Conservation (phyloP, 2,329 filamentous ascomycete genomes). For the Dryadomyces quercus-mongolicae region DNA sequence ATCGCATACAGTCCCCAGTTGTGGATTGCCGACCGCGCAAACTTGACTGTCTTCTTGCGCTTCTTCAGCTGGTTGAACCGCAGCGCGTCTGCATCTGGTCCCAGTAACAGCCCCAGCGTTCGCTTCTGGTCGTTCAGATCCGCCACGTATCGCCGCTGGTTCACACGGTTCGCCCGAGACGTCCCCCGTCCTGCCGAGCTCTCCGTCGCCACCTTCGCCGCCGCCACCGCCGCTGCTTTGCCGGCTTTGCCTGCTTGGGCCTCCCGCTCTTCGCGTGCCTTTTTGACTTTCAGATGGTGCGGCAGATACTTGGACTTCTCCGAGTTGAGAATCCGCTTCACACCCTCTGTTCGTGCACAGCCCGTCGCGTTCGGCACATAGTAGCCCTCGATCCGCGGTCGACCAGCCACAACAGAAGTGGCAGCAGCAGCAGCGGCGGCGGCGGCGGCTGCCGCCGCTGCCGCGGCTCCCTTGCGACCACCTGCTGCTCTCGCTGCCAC, state of each 20-base stretch:
- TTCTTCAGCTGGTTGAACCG: constrained; percentile 99
- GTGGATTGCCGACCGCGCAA: constrained; percentile 93
- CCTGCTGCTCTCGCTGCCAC: constrained; percentile 2
- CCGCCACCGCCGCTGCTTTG: constrained; percentile 56
- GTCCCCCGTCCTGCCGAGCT: constrained; percentile 78
- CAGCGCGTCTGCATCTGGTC: constrained; percentile 77
- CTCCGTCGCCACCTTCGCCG: constrained; percentile 61
- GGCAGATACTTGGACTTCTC: constrained; percentile 98
- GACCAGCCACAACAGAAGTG: constrained; percentile 3
- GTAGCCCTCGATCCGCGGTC: constrained; percentile 43
- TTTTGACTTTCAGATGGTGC: constrained; percentile 93
- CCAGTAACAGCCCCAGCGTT: constrained; percentile 37
- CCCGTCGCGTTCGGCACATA: constrained; percentile 83
- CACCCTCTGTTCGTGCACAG: constrained; percentile 80
- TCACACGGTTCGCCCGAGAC: constrained; percentile 86
- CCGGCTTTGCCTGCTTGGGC: constrained; percentile 52
- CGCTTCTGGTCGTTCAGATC: constrained; percentile 94
- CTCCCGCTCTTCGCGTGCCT: constrained; percentile 82
- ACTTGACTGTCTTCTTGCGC: constrained; percentile 97
- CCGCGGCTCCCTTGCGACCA: neutral
- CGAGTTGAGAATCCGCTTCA: constrained; percentile 90
- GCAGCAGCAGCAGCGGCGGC: constrained; percentile 17
- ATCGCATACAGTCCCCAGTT: constrained; percentile 98
- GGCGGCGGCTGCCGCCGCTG: constrained; percentile 7
- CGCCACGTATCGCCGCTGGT: constrained; percentile 86